Percentiles rank a stretch among this genome's conserved stretches.
These are phyloP conservation scores for Collybia sordida DNA, from an alignment of 768 basidiomycete species.

Conservation along the genomic window DNA sequence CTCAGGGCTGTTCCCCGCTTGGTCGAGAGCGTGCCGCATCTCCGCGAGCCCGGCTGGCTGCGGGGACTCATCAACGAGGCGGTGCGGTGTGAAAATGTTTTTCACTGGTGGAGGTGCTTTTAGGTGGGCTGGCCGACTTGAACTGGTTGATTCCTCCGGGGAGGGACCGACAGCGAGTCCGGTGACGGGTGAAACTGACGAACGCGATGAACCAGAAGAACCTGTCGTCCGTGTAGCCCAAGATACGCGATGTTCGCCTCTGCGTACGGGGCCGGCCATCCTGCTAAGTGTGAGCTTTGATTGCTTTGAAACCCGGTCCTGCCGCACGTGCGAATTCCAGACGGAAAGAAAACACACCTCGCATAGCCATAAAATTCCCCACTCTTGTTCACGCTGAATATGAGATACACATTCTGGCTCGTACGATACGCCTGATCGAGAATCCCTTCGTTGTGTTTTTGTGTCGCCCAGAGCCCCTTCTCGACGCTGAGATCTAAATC, in stretches of 20 bases:
- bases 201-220: constrained; percentile 28
- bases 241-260: constrained; percentile 46
- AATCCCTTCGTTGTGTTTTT: constrained; percentile 88
- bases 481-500: constrained; percentile 81
- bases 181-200: constrained; percentile 21
- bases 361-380: constrained; percentile 96
- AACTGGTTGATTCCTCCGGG: constrained; percentile 8
- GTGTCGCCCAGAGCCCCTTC: constrained; percentile 87
- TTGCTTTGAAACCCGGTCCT: not conserved
- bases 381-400: constrained; percentile 92
- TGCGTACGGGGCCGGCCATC: constrained; percentile 68
- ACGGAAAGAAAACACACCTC: constrained; percentile 55
- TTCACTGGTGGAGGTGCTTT: constrained; percentile 10
- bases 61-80: constrained; percentile 46
- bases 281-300: constrained; percentile 30
- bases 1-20: not conserved
- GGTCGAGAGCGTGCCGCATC: not conserved
- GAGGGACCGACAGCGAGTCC: constrained; percentile 2
- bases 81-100: constrained; percentile 37
- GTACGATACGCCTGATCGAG: constrained; percentile 94
- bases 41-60: constrained; percentile 16
- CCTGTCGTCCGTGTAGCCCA: constrained; percentile 53
- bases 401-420: constrained; percentile 80
- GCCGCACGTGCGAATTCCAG: not conserved
- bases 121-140: constrained; percentile 1